Base-by-base conservation (phyloP, 768 basidiomycete genomes). In the Lepiota brunneoincarnata region DNA sequence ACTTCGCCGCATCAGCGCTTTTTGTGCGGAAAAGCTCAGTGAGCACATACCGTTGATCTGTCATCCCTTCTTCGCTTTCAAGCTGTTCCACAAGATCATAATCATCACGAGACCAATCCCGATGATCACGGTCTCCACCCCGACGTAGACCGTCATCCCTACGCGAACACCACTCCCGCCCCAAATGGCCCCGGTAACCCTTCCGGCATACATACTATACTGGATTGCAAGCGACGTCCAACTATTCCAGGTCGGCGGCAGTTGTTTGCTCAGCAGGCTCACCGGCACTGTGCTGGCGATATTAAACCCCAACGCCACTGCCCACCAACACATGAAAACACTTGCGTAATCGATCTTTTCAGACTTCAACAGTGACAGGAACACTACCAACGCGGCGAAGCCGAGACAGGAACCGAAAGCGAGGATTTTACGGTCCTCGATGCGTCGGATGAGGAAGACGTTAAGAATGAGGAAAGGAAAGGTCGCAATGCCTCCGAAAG, bases 261-360 rank as follows among this genome's bases (percentile, higher is more conserved):
- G 72, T 64, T 85, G 86, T 66, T 89, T 88, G 57, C 81, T 83
- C 20, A 88, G 67, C 53, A 86, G 64, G 54, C 82, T 83, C 55
- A 87, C 69, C 24, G 87, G 87, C 49, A 82, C 79, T 1, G 84
- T 87, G 57, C 78, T 85, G 20, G 83, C 78, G 9, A 87, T 70
- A 64, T 88, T 87, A 72, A 88, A 89, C 1, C 87, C 86, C 2
- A 87, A 72, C 21, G 87, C 85, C 17, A 86, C 71, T 40, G 78
- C 72, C 70, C 78, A 77, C 82, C 83, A 78, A 58, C 74, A 75
- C 3, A 75, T 62, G 47, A 73, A 74, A 36, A 86, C 59, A 14
- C 74, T 75, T 4, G 71, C 77, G 54, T 81, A 83, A 34, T 68
- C 72, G 15, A 82, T 66, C 18, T 61, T 71, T 18, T 64, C 60